phyloP scores from a whole-genome alignment of 2,329 filamentous ascomycete species.

The Diatrype stigma region DNA sequence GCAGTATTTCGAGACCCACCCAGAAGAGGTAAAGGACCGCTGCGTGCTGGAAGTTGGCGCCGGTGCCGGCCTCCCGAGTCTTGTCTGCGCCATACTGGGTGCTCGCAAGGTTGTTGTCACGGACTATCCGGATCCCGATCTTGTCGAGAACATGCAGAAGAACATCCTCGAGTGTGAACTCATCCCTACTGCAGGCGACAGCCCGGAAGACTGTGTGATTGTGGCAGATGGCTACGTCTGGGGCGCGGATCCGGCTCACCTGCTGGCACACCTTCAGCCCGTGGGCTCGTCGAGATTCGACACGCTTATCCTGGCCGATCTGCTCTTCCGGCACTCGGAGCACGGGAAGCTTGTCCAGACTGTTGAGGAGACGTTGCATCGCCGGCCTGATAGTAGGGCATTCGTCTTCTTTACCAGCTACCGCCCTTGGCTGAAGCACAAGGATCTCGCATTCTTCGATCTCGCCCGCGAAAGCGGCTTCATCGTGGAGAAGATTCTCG shows the following conservation, averaged over 20 bases:
- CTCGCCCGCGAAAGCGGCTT: slow-evolving; percentile 68
- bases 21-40: slow-evolving; percentile 58
- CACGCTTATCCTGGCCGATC: slow-evolving; percentile 78
- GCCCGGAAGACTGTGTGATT: slow-evolving; percentile 33
- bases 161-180: slow-evolving; percentile 63
- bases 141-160: slow-evolving; percentile 73
- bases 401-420: slow-evolving; percentile 95
- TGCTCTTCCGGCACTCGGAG: slow-evolving; percentile 88
- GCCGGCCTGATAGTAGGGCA: slow-evolving; percentile 53
- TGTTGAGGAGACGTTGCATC: slow-evolving; percentile 62
- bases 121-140: slow-evolving; percentile 80
- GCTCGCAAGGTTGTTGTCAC: slow-evolving; percentile 73
- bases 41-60: slow-evolving; percentile 87
- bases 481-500: slow-evolving; percentile 71
- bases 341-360: slow-evolving; percentile 73
- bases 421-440: slow-evolving; percentile 80
- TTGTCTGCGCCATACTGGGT: slow-evolving; percentile 70
- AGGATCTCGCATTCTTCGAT: slow-evolving; percentile 85
- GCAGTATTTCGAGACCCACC: slow-evolving; percentile 69
- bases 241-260: slow-evolving; percentile 60
- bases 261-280: slow-evolving; percentile 55
- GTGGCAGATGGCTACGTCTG: slow-evolving; percentile 74
- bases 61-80: slow-evolving; percentile 77
- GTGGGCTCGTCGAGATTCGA: slow-evolving; percentile 56
- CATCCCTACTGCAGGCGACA: slow-evolving; percentile 21